A percentile compares a stretch with the other conserved stretches of the same genome.
phyloP scores from a whole-genome alignment of 306 rosid genomes.

The Luffa aegyptiaca region DNA sequence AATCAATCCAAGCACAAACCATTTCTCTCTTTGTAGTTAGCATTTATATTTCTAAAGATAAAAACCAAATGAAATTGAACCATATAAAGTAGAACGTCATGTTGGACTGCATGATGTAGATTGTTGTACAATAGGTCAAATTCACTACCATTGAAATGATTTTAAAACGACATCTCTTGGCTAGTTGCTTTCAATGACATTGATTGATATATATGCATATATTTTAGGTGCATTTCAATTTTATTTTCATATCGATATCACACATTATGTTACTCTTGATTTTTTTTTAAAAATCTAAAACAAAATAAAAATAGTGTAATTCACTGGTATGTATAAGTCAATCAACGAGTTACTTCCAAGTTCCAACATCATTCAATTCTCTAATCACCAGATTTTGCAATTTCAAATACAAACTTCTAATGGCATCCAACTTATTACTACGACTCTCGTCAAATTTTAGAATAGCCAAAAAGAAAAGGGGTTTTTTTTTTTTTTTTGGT shows the following conservation, averaged over 20 bases:
- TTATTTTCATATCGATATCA: neutral
- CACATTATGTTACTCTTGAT: neutral
- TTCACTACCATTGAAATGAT: neutral
- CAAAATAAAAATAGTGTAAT: neutral
- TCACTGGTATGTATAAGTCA: neutral
- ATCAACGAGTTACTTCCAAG: neutral
- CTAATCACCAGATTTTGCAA: neutral
- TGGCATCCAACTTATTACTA: too few species aligned
- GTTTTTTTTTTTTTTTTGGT: too few species aligned
- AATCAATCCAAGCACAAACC: neutral
- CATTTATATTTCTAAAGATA: neutral
- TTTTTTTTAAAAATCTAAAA: neutral
- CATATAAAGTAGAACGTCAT: neutral
- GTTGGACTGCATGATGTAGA: neutral
- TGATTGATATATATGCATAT: neutral
- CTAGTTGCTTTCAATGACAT: neutral
- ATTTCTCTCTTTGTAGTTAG: neutral
- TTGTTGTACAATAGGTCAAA: neutral
- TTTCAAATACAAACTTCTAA: too few species aligned
- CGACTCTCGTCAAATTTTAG: neutral
- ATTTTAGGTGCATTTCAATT: neutral
- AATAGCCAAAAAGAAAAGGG: neutral
- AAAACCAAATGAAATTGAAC: neutral
- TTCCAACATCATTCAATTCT: neutral
- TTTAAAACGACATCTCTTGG: neutral